These are phyloP conservation scores for Micractinium conductrix DNA, from an alignment of 139 green algal species.

Conservation along the genomic window DNA sequence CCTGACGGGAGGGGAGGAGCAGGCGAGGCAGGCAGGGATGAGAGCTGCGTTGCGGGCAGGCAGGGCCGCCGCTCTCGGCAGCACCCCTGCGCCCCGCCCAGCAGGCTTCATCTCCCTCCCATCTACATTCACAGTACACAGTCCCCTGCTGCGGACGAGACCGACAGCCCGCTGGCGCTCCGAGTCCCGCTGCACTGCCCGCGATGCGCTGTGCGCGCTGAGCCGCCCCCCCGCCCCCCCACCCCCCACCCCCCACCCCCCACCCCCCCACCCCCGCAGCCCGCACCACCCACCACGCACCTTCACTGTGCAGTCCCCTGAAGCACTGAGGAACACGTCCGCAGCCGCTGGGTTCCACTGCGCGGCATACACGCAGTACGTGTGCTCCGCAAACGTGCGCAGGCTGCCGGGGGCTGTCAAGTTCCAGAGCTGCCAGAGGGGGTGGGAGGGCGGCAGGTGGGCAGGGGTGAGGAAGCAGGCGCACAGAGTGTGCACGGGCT, in stretches of 20 bases:
- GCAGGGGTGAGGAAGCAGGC: no score
- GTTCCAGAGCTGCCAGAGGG: slow-evolving; percentile 16
- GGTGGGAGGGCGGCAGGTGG: neutral
- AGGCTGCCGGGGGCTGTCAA: slow-evolving; percentile 50
- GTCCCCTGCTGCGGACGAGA: no score
- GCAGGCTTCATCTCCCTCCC: no score
- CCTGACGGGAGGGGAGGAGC: neutral
- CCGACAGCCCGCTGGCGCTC: no score
- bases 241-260: neutral
- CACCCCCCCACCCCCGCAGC: neutral
- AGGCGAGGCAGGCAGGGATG: neutral
- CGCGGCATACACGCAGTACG: slow-evolving; percentile 97
- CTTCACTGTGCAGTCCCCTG: slow-evolving; percentile 85
- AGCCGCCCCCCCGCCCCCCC: neutral
- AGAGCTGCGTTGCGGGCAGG: neutral
- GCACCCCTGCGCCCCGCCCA: no score
- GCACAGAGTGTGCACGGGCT: no score
- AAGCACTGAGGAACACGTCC: slow-evolving; percentile 86
- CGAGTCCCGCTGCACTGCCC: no score
- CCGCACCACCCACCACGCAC: slow-evolving; percentile 41
- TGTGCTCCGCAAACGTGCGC: slow-evolving; percentile 88
- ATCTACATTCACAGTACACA: no score
- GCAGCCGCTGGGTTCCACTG: slow-evolving; percentile 83
- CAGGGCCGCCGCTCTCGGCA: no score
- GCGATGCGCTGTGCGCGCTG: no score